Evolutionary conservation across 805 yeast genomes (phyloP), one percentile per base, ranked within the genome.

Genomic region (Lipomyces yamanashiensis): DNA sequence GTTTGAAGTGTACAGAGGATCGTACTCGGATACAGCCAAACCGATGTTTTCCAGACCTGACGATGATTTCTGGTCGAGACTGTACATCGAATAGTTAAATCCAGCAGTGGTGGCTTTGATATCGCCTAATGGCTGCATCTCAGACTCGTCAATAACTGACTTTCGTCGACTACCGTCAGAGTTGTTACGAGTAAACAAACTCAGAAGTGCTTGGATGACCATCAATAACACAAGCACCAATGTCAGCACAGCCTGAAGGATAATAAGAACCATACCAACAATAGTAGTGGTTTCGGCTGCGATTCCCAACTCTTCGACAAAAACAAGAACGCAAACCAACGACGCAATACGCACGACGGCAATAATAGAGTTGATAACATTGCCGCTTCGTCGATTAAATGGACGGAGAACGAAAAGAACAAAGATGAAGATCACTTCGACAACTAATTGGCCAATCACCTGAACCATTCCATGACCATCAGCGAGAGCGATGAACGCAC

Each of bases 401-500:
- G 78, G 78, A 43, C 68, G 62, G 12, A 61, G 56, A 39, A 66
- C 37, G 45, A 71, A 58, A 33, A 72, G 53, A 17, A 68, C 64
- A 8, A 70, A 43, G 37, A 67, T 57, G 39, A 75, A 62, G 1
- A 70, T 10, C 8, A 64, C 66, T 47, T 75, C 78, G 43, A 74
- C 56, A 4, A 64, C 77, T 23, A 75, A 64, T 63, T 74, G 76
- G 9, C 77, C 76, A 17, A 72, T 64, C 9, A 75, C 71, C 55
- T 75, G 78, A 21, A 74, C 62, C 62, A 74, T 61, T 7, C 75
- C 76, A 44, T 73, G 68, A 13, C 76, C 76, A 33, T 73, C 69
- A 7, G 73, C 77, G 2, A 75, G 69, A 0, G 74, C 76, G 56
- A 74, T 64, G 50, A 75, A 73, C 19, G 77, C 76, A 54, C 72